Evolutionary conservation across 495 filamentous ascomycete genomes (phyloP).

Genomic region (Gamarada debralockiae): DNA sequence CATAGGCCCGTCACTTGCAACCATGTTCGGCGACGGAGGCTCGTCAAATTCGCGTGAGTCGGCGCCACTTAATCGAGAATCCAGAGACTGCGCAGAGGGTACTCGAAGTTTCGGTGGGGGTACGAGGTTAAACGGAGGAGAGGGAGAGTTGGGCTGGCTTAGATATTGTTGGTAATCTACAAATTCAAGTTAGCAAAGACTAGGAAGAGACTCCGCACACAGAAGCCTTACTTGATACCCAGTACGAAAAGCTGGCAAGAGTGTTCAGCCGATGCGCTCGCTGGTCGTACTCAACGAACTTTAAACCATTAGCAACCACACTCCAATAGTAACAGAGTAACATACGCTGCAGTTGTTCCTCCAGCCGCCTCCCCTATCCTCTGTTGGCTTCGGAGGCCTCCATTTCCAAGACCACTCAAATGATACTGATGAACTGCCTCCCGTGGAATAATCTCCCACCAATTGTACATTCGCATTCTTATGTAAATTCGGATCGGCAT

Average conservation of each 20-base stretch:
- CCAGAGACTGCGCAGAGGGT: constrained; percentile 75
- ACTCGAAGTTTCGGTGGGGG: constrained; percentile 74
- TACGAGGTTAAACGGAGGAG: constrained; percentile 61
- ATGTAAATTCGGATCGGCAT: constrained; percentile 94
- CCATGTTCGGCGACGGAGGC: constrained; percentile 61
- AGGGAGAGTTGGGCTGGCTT: constrained; percentile 45
- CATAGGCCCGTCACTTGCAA: constrained; percentile 36
- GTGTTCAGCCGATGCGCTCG: constrained; percentile 84
- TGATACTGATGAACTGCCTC: constrained; percentile 73
- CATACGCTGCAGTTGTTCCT: constrained; percentile 83
- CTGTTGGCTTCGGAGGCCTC: constrained; percentile 78
- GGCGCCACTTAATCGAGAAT: constrained; percentile 68
- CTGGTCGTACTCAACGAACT: constrained; percentile 96
- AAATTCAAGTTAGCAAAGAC: constrained; percentile 8
- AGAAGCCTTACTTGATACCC: constrained; percentile 82
- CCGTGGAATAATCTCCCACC: constrained; percentile 82
- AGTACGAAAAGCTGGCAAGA: constrained; percentile 89
- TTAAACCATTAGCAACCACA: constrained; percentile 10
- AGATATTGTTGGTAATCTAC: constrained; percentile 19
- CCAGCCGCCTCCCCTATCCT: constrained; percentile 91
- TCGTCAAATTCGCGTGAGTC: constrained; percentile 48
- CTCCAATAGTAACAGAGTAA: neutral
- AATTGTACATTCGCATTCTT: constrained; percentile 95
- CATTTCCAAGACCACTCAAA: constrained; percentile 97
- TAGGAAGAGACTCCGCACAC: too few species aligned